Conservation (phyloP, 2,329 filamentous ascomycete species). For the Colletotrichum chrysophilum region DNA sequence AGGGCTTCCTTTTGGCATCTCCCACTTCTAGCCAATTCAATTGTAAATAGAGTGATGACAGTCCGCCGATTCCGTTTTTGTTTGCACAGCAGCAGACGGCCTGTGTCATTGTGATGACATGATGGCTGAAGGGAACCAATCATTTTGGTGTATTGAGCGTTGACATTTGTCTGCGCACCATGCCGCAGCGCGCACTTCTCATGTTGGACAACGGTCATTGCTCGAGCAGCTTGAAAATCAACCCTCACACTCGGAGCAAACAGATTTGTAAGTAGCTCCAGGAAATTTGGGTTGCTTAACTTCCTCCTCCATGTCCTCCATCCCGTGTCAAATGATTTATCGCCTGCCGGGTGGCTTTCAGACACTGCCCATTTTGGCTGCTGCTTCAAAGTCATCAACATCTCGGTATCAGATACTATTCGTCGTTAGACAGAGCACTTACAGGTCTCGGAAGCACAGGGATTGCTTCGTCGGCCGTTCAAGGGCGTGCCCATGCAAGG, state of each 20-base stretch:
- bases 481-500: too few relatives aligned
- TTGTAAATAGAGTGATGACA: background rate
- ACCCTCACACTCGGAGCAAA: background rate
- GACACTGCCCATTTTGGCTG: background rate
- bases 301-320: background rate
- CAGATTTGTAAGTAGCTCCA: background rate
- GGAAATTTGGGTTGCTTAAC: background rate
- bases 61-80: background rate
- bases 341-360: background rate
- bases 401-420: too few relatives aligned
- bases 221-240: background rate
- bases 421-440: background rate
- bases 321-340: background rate
- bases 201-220: background rate
- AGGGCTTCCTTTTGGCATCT: background rate
- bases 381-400: too few relatives aligned
- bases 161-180: background rate
- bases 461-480: too few relatives aligned
- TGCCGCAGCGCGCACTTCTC: background rate
- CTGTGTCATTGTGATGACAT: background rate
- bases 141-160: background rate
- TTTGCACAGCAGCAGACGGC: background rate
- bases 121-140: background rate
- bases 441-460: background rate
- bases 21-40: background rate